Base-by-base conservation (phyloP, 176 grass and related monocot species). In the Carex pumila region DNA sequence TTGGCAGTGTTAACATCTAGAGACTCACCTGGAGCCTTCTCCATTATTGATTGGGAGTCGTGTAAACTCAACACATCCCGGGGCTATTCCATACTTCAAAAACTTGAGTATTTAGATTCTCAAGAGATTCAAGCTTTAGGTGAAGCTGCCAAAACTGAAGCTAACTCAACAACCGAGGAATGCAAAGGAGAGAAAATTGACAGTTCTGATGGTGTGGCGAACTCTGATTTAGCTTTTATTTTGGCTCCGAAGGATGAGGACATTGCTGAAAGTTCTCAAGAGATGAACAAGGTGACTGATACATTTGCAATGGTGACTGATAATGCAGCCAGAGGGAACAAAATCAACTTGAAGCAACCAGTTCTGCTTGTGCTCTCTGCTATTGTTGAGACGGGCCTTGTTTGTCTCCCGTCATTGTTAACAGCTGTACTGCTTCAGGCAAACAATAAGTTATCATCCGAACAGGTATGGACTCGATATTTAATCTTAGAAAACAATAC, bases 401-500 rank as follows among this genome's bases (percentile, higher is more conserved):
- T 99, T 80, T 94, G 93, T 89, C 86, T 99, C 60, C 90, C 93
- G 7, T 99, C 96, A 73, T 90, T 99, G 82, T 88, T 99, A 87
- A 99, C 93, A 77, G 93, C 96, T 61, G 96, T 99, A 55, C 91
- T 99, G 85, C 91, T 99, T 69, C 96, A 95, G 93, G 91, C 96
- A 83, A 95, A 95, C 60, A 99, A 94, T 80, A 99, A 92, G 83
- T 92, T 87, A 6, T 92, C 96, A 74, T 92, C 89, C 6, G 96
- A 99, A 61, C 96, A 99, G 96, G 96, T 99, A 89, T 66, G 79
- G 61, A 21, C 31, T 63, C 86, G 12, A 31, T 31, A 4, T 32
- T 47, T 50, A 50, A 64, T 43, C 7, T 64, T n/a, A 64, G 60
- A 59, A 79, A 79, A 79, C 6, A 12, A 43, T 64, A 7, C n/a